A percentile compares a stretch with the other conserved stretches of the same genome.
These are phyloP conservation scores for Cyclaneusma minus DNA, from an alignment of 2,329 filamentous ascomycete species.

Conservation along the genomic window DNA sequence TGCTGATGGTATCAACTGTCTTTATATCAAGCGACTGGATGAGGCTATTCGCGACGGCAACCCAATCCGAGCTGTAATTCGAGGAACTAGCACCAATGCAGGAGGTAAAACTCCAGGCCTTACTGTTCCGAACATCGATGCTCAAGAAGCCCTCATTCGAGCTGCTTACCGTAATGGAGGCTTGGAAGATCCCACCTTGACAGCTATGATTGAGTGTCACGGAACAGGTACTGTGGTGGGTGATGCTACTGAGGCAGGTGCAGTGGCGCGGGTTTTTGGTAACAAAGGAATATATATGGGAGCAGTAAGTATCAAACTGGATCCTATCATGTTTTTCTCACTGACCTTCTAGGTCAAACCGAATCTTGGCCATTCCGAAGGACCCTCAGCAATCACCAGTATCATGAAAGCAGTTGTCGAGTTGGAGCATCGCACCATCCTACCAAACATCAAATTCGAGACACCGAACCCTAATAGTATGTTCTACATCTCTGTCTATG, in stretches of 20 bases:
- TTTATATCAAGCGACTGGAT: slow-evolving; percentile 40
- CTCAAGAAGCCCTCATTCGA: slow-evolving; percentile 20
- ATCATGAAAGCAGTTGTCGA: slow-evolving; percentile 28
- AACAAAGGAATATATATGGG: slow-evolving; percentile 6
- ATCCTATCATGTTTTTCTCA: background rate
- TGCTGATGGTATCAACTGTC: slow-evolving; percentile 43
- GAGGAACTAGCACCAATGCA: slow-evolving; percentile 33
- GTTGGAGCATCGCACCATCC: slow-evolving; percentile 11
- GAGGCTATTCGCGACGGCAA: slow-evolving; percentile 43
- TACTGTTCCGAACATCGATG: slow-evolving; percentile 31
- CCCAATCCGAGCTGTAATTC: slow-evolving; percentile 37
- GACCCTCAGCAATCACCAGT: slow-evolving; percentile 24
- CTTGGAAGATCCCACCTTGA: slow-evolving; percentile 9
- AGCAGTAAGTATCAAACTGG: slow-evolving; percentile 3
- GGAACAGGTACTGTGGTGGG: slow-evolving; percentile 18
- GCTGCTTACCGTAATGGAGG: slow-evolving; percentile 3
- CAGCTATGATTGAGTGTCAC: slow-evolving; percentile 20
- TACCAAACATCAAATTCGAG: slow-evolving; percentile 13
- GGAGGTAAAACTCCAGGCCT: slow-evolving; percentile 42
- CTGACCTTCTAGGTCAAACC: slow-evolving; percentile 18
- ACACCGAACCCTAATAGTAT: slow-evolving; percentile 18
- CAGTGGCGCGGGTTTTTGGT: slow-evolving; percentile 5
- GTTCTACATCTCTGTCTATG: slow-evolving; percentile 1
- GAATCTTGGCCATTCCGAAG: slow-evolving; percentile 28
- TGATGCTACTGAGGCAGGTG: slow-evolving; percentile 10